These are phyloP conservation scores for Kewa caespitosa DNA, from an alignment of 179 eudicot species.

Conservation along the genomic window DNA sequence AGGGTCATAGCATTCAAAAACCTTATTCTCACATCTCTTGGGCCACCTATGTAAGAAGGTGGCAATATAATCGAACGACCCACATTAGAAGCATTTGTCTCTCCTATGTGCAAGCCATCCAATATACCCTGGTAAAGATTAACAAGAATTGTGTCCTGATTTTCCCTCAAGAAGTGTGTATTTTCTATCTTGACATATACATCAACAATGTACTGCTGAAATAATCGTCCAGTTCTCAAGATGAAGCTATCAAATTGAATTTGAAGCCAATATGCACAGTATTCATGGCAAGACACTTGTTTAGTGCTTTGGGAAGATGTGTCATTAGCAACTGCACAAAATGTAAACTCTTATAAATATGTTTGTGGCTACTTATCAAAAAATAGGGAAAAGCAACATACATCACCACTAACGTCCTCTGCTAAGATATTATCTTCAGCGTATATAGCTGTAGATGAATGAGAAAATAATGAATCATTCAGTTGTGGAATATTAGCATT, in stretches of 20 bases:
- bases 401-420: too few species aligned
- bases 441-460: neutral
- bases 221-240: neutral
- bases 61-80: neutral
- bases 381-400: neutral
- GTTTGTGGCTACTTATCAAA: neutral
- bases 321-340: too few species aligned
- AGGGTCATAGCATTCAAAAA: constrained; percentile 12
- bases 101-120: constrained; percentile 4
- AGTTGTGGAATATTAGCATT: too few species aligned
- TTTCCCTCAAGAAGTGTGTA: neutral
- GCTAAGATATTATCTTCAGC: neutral
- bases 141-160: neutral
- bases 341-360: neutral
- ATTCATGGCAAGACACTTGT: neutral
- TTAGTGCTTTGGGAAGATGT: too few species aligned
- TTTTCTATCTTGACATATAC: constrained; percentile 15
- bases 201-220: constrained; percentile 20
- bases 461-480: neutral
- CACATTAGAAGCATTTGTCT: neutral
- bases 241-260: neutral
- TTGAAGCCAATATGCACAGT: neutral
- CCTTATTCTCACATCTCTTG: neutral
- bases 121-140: constrained; percentile 4
- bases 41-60: neutral